phyloP scores from a whole-genome alignment of 2,329 filamentous ascomycete species.

The Aureobasidium vineae region DNA sequence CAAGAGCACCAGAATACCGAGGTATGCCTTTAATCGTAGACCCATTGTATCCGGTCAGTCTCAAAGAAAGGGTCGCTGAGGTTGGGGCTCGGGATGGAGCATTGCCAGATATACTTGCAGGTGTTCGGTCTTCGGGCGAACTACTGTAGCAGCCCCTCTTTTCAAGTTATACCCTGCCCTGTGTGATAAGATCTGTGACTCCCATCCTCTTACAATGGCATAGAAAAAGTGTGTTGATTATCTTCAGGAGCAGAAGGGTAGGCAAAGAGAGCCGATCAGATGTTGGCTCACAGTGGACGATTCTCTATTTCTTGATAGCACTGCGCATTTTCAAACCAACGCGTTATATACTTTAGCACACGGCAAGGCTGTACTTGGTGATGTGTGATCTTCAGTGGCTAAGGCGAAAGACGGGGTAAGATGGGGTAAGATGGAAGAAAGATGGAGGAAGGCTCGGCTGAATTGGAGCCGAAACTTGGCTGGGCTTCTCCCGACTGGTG shows the following conservation, averaged over 20 bases:
- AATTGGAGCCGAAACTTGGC: slow-evolving; percentile 9
- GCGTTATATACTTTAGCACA: neutral
- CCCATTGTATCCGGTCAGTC: neutral
- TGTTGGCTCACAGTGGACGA: neutral
- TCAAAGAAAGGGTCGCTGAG: neutral
- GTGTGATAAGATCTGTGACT: neutral
- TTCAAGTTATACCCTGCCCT: neutral
- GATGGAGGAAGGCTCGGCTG: neutral
- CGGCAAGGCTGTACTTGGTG: neutral
- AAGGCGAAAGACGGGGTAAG: neutral
- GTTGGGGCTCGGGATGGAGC: too few species aligned
- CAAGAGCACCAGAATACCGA: neutral
- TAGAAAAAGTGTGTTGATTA: neutral
- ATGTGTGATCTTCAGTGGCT: neutral
- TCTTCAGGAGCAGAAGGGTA: neutral
- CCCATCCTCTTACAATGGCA: neutral
- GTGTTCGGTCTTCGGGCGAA: neutral
- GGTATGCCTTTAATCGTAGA: neutral
- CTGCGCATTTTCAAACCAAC: neutral
- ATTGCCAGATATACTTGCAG: neutral
- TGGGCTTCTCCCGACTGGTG: too few species aligned
- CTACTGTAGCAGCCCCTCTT: neutral
- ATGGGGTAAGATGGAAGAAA: neutral
- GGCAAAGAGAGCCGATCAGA: neutral
- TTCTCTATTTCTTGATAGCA: neutral